phyloP scores from a whole-genome alignment of 2,329 filamentous ascomycete species.

The Pezicula neosporulosa region DNA sequence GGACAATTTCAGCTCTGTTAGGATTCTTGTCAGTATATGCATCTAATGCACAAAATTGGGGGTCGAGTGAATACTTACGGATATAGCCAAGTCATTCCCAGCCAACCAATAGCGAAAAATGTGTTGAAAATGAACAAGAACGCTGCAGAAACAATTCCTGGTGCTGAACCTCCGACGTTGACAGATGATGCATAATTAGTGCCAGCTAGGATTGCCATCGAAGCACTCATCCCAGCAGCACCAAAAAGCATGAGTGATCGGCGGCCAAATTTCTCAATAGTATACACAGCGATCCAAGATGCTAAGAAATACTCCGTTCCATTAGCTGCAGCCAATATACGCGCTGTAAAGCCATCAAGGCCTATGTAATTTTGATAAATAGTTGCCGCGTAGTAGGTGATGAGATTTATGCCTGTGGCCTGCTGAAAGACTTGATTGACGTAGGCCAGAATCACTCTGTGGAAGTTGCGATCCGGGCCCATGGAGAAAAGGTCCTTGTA shows the following conservation, averaged over 20 bases:
- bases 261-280: constrained; percentile 55
- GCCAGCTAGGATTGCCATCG: constrained; percentile 55
- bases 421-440: constrained; percentile 51
- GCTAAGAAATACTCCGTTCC: constrained; percentile 37
- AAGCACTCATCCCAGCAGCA: constrained; percentile 54
- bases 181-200: constrained; percentile 35
- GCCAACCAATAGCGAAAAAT: constrained; percentile 50
- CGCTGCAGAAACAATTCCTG: constrained; percentile 26
- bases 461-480: constrained; percentile 49
- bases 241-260: constrained; percentile 69
- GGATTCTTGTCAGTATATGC: constrained; percentile 34
- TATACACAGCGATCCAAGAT: constrained; percentile 29
- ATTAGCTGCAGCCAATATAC: constrained; percentile 52
- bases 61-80: constrained; percentile 34
- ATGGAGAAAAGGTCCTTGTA: constrained; percentile 44
- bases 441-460: constrained; percentile 48
- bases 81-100: constrained; percentile 44
- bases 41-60: not conserved
- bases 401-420: constrained; percentile 37
- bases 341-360: constrained; percentile 41
- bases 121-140: constrained; percentile 49
- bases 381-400: constrained; percentile 44
- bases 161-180: constrained; percentile 26
- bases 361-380: constrained; percentile 47
- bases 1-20: constrained; percentile 55